Conservation (phyloP, 495 filamentous ascomycete species). For the Viridothelium virens region DNA sequence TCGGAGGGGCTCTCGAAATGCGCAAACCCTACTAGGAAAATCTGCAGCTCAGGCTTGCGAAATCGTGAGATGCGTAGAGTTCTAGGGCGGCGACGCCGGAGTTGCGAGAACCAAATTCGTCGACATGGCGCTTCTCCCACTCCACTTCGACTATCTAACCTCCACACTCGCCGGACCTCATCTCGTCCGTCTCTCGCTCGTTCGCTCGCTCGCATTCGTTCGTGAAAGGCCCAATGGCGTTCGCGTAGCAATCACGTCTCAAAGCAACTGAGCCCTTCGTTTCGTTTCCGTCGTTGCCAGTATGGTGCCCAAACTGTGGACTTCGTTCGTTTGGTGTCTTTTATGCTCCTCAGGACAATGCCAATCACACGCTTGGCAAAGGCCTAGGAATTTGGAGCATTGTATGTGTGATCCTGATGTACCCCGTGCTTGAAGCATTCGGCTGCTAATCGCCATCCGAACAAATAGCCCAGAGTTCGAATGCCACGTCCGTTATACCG, state of each 20-base stretch:
- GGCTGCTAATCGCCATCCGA: neutral
- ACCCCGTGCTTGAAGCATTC: neutral
- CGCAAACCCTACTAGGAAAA: neutral
- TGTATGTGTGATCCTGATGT: neutral
- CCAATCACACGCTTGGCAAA: neutral
- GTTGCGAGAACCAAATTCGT: neutral
- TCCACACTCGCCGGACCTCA: neutral
- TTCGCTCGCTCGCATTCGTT: neutral
- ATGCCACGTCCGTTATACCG: neutral
- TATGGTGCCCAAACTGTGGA: neutral
- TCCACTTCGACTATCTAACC: neutral
- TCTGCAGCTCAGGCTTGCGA: neutral
- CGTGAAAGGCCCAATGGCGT: neutral
- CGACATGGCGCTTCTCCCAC: neutral
- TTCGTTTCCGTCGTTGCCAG: neutral
- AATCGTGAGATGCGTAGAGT: neutral
- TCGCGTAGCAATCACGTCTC: neutral
- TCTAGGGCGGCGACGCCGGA: constrained; percentile 3
- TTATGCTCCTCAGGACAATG: neutral
- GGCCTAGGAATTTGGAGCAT: neutral
- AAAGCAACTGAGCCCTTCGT: neutral
- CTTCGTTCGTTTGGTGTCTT: constrained; percentile 3
- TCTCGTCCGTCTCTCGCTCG: neutral
- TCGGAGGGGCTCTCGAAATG: neutral
- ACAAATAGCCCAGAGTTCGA: neutral